phyloP scores from a whole-genome alignment of 1,284 basidiomycete genomes.

The Lentinus polychrous region DNA sequence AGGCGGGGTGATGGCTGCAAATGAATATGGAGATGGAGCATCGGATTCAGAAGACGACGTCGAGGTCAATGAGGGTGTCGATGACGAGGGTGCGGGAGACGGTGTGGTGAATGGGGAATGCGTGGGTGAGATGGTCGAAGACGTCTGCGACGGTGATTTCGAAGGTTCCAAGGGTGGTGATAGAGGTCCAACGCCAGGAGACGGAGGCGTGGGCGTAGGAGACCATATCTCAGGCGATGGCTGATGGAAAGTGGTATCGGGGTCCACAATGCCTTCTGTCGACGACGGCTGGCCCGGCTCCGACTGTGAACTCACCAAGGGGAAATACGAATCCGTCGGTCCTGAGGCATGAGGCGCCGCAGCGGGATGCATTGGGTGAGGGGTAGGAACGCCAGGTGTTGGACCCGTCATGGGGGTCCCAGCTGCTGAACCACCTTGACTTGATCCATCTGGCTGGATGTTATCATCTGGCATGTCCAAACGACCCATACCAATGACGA shows the following conservation, averaged over 20 bases:
- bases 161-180: slow-evolving; percentile 3
- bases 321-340: slow-evolving; percentile 10
- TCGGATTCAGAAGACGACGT: slow-evolving; percentile 12
- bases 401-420: slow-evolving; percentile 11
- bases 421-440: slow-evolving; percentile 16
- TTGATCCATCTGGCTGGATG: slow-evolving; percentile 27
- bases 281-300: not conserved
- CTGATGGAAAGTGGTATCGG: not conserved
- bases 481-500: slow-evolving; percentile 83
- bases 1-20: slow-evolving; percentile 2
- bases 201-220: slow-evolving; percentile 7
- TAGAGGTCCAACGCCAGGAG: not conserved
- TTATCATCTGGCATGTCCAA: slow-evolving; percentile 43
- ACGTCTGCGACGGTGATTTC: slow-evolving; percentile 2
- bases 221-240: not conserved
- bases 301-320: slow-evolving; percentile 1
- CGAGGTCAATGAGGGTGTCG: slow-evolving; percentile 19
- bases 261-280: too few relatives aligned
- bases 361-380: not conserved
- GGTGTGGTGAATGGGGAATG: slow-evolving; percentile 3
- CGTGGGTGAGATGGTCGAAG: slow-evolving; percentile 12
- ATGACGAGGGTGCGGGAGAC: slow-evolving; percentile 13
- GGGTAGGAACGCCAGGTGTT: not conserved
- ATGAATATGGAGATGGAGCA: slow-evolving; percentile 1
- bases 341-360: slow-evolving; percentile 2